A percentile compares a stretch with the other conserved stretches of the same genome.
phyloP scores from a whole-genome alignment of 83 land plant species.

The Diphasiastrum complanatum region DNA sequence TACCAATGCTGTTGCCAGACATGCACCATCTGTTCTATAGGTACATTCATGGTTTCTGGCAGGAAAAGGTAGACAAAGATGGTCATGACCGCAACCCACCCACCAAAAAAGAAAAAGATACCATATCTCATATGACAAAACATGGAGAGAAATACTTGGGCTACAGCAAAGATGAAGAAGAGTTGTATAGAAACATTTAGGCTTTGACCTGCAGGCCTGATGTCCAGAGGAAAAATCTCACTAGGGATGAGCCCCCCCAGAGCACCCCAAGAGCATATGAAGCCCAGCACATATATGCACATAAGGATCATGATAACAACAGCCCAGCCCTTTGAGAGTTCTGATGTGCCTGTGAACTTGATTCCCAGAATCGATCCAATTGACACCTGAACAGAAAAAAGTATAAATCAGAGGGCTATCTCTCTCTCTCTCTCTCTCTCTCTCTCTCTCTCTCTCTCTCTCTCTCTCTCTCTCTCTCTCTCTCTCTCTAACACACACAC shows the following conservation, averaged over 20 bases:
- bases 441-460: background rate
- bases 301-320: background rate
- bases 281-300: background rate
- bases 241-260: background rate
- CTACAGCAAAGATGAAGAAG: background rate
- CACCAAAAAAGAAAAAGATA: background rate
- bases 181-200: background rate
- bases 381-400: background rate
- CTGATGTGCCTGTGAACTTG: background rate
- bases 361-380: background rate
- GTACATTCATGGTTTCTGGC: background rate
- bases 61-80: background rate
- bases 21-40: background rate
- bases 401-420: background rate
- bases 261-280: constrained; percentile 1
- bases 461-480: no score
- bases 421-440: no score
- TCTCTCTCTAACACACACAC: no score
- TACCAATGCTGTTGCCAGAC: constrained; percentile 2
- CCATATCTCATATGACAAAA: background rate
- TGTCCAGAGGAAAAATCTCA: background rate
- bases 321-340: background rate
- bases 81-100: background rate
- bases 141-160: background rate
- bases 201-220: constrained; percentile 1